Percentiles rank a stretch among this genome's conserved stretches.
phyloP scores from a whole-genome alignment of 208 protist species.

The Leishmania tropica region DNA sequence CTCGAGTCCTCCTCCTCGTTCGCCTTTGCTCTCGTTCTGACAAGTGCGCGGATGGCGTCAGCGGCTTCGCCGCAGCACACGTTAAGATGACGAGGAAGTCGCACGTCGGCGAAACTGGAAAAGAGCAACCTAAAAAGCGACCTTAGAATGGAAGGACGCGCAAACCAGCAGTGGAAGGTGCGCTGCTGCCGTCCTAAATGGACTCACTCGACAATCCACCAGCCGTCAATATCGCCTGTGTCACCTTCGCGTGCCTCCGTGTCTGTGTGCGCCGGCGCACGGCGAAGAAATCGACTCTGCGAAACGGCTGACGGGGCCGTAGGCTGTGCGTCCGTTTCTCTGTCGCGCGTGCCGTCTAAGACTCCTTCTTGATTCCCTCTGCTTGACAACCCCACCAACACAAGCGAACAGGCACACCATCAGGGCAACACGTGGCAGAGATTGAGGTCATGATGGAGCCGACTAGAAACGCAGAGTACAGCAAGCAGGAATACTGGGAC shows the following conservation, averaged over 20 bases:
- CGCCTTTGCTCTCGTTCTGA: neutral
- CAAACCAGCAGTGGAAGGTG: neutral
- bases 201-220: neutral
- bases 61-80: neutral
- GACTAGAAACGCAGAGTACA: constrained; percentile 66
- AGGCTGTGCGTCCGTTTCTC: neutral
- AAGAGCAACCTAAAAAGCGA: neutral
- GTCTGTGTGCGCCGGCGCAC: neutral
- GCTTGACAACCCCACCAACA: neutral
- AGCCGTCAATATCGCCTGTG: neutral
- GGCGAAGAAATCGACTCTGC: neutral
- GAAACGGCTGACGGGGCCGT: neutral
- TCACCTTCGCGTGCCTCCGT: neutral
- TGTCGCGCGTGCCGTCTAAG: neutral
- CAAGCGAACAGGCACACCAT: neutral
- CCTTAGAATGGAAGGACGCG: neutral
- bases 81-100: neutral
- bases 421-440: neutral
- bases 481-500: constrained; percentile 79
- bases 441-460: constrained; percentile 19
- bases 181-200: neutral
- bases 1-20: neutral
- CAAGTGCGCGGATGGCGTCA: neutral
- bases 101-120: neutral
- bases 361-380: neutral